Base-by-base conservation (phyloP, 2,329 filamentous ascomycete genomes). In the Diplocarpon mali region DNA sequence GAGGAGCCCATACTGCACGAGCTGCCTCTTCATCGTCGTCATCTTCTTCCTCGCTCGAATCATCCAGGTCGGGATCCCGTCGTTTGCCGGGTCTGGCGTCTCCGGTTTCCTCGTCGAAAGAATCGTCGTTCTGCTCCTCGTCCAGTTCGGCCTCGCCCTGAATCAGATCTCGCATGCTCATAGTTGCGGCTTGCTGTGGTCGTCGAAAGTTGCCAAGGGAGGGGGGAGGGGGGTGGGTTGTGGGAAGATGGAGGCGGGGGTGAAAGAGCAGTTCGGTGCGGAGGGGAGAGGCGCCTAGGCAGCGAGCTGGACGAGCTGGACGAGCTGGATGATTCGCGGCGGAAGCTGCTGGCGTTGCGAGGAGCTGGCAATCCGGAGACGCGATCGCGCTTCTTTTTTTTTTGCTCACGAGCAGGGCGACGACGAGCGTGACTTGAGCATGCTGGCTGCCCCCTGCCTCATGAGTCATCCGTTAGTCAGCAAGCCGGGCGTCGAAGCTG, bases 1-100 rank as follows among this genome's bases (percentile, higher is more conserved):
- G 20, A 30, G 38, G 13, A 36, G 27, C 20, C 31, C 71, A 57
- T 67, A 92, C 85, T 64, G 79, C 82, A 55, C 79, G 76, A 52
- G 79, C 82, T 57, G 86, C 87, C 62, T 92, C 88, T 60, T 88
- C 84, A 54, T 95, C 88, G 47, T 95, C 88, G 48, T 95, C 87
- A 44, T 93, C 86, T 51, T 93, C 88, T 60, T 95, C 88, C 56
- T 94, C 88, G 57, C 85, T 93, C 0, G 86, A 94, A 65, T 95
- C 88, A 58, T 90, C 82, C 44, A 86, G 66, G 38, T 67, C 65
- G 49, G 66, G 62, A 56, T 62, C 53, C 48, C 56, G 50, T 48
- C 56, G 54, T 47, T 69, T 64, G 60, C 69, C 69, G 42, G 64
- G 54, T 37, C 67, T 69, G 38, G 68, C 64, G 56, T 83, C 75